Conservation (phyloP, 164 flowering plant species). For the Annona squamosa region DNA sequence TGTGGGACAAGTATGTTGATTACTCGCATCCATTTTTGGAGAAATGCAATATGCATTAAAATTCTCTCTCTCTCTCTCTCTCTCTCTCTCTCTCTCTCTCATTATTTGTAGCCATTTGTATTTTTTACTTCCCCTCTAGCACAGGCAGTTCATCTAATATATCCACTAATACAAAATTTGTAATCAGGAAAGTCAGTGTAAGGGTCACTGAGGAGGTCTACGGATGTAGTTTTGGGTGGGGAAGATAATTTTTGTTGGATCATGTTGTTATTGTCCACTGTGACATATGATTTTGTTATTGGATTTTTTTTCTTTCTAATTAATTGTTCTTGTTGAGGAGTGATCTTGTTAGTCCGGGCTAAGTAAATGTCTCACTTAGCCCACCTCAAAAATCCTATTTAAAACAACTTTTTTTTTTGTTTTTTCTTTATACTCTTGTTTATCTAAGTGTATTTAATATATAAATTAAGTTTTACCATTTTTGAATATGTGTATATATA, state of each 20-base stretch:
- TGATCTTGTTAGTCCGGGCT: too few relatives aligned
- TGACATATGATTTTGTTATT: not conserved
- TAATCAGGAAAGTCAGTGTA: not conserved
- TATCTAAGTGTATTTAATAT: too few relatives aligned
- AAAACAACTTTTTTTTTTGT: too few relatives aligned
- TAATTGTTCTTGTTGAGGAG: not conserved
- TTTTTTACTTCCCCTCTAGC: not conserved
- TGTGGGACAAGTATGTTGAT: slow-evolving; percentile 77
- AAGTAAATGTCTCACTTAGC: too few relatives aligned
- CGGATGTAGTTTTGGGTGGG: not conserved
- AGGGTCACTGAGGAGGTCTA: not conserved
- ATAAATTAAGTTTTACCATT: too few relatives aligned
- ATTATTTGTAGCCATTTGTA: not conserved
- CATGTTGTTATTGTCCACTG: not conserved
- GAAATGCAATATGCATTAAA: slow-evolving; percentile 64
- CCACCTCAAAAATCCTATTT: too few relatives aligned
- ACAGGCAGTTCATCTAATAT: not conserved
- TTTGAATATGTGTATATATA: too few relatives aligned
- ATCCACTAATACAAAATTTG: not conserved
- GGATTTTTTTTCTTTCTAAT: not conserved
- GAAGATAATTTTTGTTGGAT: not conserved
- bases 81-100: not conserved
- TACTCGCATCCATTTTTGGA: slow-evolving; percentile 57
- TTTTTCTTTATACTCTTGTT: too few relatives aligned
- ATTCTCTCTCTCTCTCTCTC: not conserved